Evolutionary conservation across 495 filamentous ascomycete species (phyloP).

Genomic region (Penicillium pancosmium): DNA sequence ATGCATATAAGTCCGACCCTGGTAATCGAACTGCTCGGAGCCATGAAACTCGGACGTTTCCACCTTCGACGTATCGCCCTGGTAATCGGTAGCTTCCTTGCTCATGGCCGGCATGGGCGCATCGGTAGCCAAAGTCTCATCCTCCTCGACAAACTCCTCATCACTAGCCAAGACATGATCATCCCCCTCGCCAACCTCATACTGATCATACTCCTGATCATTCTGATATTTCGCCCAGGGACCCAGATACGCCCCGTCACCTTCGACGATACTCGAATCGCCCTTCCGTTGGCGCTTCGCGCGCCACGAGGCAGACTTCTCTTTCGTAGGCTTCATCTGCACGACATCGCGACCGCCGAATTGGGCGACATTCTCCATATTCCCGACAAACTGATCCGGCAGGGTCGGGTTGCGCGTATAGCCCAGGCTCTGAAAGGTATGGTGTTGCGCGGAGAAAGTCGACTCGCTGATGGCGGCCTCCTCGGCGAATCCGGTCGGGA

Average conservation of each 20-base stretch:
- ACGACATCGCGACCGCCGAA: conserved; percentile 59
- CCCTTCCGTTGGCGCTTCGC: conserved; percentile 81
- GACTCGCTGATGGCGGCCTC: conserved; percentile 88
- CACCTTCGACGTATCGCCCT: conserved; percentile 52
- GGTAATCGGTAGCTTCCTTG: conserved; percentile 63
- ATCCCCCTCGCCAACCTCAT: conserved; percentile 43
- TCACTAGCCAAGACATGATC: conserved; percentile 71
- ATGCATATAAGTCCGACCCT: conserved; percentile 81
- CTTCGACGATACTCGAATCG: conserved; percentile 78
- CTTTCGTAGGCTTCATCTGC: conserved; percentile 65
- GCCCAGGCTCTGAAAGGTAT: conserved; percentile 68
- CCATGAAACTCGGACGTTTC: conserved; percentile 93
- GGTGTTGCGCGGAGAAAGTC: conserved; percentile 81
- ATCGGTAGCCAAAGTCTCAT: conserved; percentile 42
- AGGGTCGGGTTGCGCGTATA: conserved; percentile 60
- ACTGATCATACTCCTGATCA: conserved; percentile 64
- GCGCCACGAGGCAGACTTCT: conserved; percentile 63
- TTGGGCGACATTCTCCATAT: conserved; percentile 51
- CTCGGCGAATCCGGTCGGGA: conserved; percentile 85
- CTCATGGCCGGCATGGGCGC: conserved; percentile 54
- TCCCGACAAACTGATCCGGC: conserved; percentile 55
- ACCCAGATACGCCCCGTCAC: conserved; percentile 83
- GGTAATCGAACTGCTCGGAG: conserved; percentile 80
- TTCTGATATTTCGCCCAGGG: conserved; percentile 90
- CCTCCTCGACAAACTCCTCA: conserved; percentile 76